Evolutionary conservation across 2,329 filamentous ascomycete genomes (phyloP).

Genomic region (Aspergillus glaucus): DNA sequence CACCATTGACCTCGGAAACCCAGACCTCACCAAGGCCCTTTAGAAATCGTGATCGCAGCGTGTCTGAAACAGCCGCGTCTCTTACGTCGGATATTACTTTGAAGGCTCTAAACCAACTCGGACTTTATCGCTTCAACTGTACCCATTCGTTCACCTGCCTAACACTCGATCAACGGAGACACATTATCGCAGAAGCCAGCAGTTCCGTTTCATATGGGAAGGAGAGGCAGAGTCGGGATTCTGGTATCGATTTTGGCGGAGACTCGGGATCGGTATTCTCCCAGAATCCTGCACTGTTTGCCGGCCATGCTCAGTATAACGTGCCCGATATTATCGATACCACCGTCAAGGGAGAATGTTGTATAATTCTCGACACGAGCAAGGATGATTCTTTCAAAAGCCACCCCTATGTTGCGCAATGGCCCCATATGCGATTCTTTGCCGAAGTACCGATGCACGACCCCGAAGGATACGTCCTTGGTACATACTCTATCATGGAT

Average conservation of each 20-base stretch:
- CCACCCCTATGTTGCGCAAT: slow-evolving; percentile 26
- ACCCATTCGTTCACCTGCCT: slow-evolving; percentile 43
- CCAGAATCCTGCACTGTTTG: neutral
- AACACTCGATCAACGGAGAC: slow-evolving; percentile 41
- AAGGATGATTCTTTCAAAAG: slow-evolving; percentile 29
- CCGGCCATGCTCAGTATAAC: neutral
- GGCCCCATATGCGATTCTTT: slow-evolving; percentile 43
- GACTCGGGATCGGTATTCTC: slow-evolving; percentile 6
- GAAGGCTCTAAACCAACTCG: slow-evolving; percentile 47
- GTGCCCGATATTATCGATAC: neutral
- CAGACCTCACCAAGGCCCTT: neutral
- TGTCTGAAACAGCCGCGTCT: neutral
- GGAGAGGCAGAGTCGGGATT: slow-evolving; percentile 7
- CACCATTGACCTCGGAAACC: neutral
- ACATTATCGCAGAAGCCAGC: slow-evolving; percentile 48
- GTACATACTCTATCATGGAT: slow-evolving; percentile 54
- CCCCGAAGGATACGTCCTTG: slow-evolving; percentile 50
- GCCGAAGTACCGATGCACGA: slow-evolving; percentile 56
- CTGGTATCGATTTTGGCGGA: slow-evolving; percentile 16
- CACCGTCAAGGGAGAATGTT: slow-evolving; percentile 9
- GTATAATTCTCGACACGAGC: slow-evolving; percentile 33
- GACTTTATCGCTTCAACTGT: slow-evolving; percentile 37
- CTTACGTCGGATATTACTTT: slow-evolving; percentile 25
- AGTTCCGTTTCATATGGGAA: slow-evolving; percentile 23
- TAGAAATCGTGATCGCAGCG: too few relatives aligned